Evolutionary conservation across 2,329 filamentous ascomycete genomes (phyloP), one percentile per base, ranked within the genome.

Genomic region (Fusarium virguliforme): DNA sequence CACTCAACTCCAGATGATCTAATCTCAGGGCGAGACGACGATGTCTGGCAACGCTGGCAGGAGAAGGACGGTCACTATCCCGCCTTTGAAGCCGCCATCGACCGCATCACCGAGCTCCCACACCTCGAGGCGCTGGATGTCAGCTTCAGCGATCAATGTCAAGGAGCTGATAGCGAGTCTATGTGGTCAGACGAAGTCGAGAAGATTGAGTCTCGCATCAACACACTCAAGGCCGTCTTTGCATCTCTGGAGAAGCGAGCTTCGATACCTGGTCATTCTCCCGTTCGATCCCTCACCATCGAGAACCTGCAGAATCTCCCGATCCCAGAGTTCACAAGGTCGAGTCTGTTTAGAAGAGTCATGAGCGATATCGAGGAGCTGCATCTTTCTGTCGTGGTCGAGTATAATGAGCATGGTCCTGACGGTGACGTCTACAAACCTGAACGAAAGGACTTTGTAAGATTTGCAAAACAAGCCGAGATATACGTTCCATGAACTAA

Each of bases 21-120:
- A 8, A 1, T 2, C 18, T 18, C 24, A 3, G 10, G 51, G 6
- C 32, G 8, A 54, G 51, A 38, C 13, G 18, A n/a, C 8, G 1
- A 18, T 8, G 46, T 50, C 46, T 53, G 48, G 30, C 34, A 28
- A 15, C 13, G 6, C 6, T 54, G 51, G 51, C 34, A 54, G 4
- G 32, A 54, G 12, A 54, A 38, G 5, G 51, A 18, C 6, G 46
- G 51, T 8, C 13, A n/a, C 24, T 26, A 37, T 37, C 32, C n/a
- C 12, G 59, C 59, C 8, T 55, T 61, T 30, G 12, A 24, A 28
- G 12, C 26, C 3, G 48, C 59, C 12, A 3, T 61, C 28, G 30
- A 30, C n/a, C 59, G 59, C 22, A 55, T 61, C 35, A 24, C 59
- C 13, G 48, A 61, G 18, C 37, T 61, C 8, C 37, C 59, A 10